These are phyloP conservation scores for Phytophthora chlamydospora DNA, from an alignment of 352 stramenopile species.

Conservation along the genomic window DNA sequence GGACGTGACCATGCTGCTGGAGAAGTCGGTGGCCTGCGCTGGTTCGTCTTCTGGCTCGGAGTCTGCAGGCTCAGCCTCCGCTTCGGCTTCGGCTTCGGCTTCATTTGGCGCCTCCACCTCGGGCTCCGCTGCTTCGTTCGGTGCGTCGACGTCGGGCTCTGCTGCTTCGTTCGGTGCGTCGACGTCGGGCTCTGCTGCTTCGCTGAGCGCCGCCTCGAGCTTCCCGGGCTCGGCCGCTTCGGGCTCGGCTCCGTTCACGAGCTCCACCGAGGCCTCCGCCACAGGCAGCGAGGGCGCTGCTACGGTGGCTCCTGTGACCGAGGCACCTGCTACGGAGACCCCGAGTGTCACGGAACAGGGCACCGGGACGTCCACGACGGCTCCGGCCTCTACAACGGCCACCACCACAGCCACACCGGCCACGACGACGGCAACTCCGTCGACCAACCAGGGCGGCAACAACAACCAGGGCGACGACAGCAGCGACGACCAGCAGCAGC, in stretches of 20 bases:
- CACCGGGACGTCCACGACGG: conserved; percentile 4
- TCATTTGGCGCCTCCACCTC: conserved; percentile 5
- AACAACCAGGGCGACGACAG: conserved; percentile 9
- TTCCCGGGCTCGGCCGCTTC: conserved; percentile 15
- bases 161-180: conserved; percentile 2
- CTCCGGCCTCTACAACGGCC: conserved; percentile 4
- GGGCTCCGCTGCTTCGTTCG: conserved; percentile 3
- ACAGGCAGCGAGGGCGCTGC: conserved; percentile 11
- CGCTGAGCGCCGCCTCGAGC: conserved; percentile 12
- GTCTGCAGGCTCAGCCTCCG: conserved; percentile 3
- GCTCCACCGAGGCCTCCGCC: conserved; percentile 1
- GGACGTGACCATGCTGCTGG: conserved; percentile 35
- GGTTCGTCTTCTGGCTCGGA: conserved; percentile 5
- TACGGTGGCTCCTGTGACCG: conserved; percentile 21
- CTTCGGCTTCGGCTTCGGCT: not conserved
- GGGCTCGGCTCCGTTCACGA: conserved; percentile 15
- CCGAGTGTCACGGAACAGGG: not conserved
- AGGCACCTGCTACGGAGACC: conserved; percentile 6
- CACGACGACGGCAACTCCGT: conserved; percentile 11
- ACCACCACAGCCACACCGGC: too few relatives aligned
- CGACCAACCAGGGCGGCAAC: conserved; percentile 7
- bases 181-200: conserved; percentile 11
- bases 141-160: conserved; percentile 7
- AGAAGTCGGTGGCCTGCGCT: conserved; percentile 30
- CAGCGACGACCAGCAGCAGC: conserved; percentile 9